Percentiles rank a stretch among this genome's conserved stretches.
These are phyloP conservation scores for Starmerella apis DNA, from an alignment of 805 yeast genomes.

Conservation along the genomic window DNA sequence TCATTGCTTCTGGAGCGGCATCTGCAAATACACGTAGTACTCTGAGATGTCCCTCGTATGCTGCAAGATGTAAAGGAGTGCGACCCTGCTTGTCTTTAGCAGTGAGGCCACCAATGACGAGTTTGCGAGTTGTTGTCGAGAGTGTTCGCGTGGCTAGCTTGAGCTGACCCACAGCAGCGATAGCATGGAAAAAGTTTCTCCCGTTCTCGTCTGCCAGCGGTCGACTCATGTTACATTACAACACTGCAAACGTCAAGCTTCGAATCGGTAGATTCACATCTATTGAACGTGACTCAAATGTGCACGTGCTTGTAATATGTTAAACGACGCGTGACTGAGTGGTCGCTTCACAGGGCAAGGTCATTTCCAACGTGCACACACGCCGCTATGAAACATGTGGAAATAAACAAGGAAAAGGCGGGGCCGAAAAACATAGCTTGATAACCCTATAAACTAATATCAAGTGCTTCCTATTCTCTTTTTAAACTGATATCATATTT, in stretches of 20 bases:
- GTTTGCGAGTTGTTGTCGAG: slow-evolving; percentile 14
- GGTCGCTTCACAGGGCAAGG: not conserved
- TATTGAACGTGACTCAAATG: not conserved
- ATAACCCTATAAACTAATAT: too few species aligned
- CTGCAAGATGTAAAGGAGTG: slow-evolving; percentile 26
- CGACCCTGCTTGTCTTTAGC: slow-evolving; percentile 22
- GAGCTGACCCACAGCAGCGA: slow-evolving; percentile 22
- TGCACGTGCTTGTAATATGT: not conserved
- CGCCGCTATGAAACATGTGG: too few species aligned
- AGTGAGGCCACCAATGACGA: slow-evolving; percentile 14
- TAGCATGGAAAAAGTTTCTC: slow-evolving; percentile 24
- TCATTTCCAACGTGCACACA: too few species aligned
- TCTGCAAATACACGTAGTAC: slow-evolving; percentile 19
- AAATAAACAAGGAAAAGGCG: too few species aligned
- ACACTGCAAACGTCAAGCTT: too few species aligned
- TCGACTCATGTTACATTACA: slow-evolving; percentile 12
- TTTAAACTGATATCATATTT: too few species aligned
- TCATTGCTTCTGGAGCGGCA: slow-evolving; percentile 20
- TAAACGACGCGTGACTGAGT: not conserved
- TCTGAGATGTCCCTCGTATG: slow-evolving; percentile 21
- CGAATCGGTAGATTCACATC: not conserved
- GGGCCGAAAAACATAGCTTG: too few species aligned
- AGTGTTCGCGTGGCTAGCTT: slow-evolving; percentile 14
- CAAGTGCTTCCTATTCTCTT: too few species aligned
- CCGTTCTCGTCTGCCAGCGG: slow-evolving; percentile 16